These are phyloP conservation scores for Bremia lactucae DNA, from an alignment of 352 stramenopile genomes.

Conservation along the genomic window DNA sequence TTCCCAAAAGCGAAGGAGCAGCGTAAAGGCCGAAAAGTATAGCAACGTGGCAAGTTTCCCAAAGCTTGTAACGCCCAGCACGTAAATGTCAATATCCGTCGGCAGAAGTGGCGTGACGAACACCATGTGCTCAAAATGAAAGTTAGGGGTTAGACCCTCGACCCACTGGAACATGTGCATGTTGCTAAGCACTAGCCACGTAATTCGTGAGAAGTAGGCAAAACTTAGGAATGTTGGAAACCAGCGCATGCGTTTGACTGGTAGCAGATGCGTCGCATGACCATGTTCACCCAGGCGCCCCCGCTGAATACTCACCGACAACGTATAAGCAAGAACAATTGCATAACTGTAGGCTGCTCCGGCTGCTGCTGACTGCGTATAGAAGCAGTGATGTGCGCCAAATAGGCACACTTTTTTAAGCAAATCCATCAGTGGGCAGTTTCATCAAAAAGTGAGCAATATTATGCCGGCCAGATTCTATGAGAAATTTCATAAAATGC, in stretches of 20 bases:
- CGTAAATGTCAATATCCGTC: conserved; percentile 76
- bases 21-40: conserved; percentile 75
- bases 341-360: conserved; percentile 61
- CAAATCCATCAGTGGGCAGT: conserved; percentile 21
- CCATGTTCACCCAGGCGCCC: conserved; percentile 60
- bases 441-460: no score
- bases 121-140: conserved; percentile 62
- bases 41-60: conserved; percentile 67
- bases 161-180: conserved; percentile 80
- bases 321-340: conserved; percentile 49
- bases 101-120: conserved; percentile 55
- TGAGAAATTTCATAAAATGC: no score
- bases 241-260: conserved; percentile 75
- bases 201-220: conserved; percentile 57
- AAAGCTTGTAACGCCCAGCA: conserved; percentile 65
- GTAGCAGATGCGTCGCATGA: conserved; percentile 70
- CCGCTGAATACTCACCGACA: conserved; percentile 67
- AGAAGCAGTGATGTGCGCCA: conserved; percentile 64
- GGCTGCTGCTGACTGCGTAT: conserved; percentile 55
- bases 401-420: conserved; percentile 67
- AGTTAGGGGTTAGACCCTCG: conserved; percentile 29
- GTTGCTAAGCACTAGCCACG: conserved; percentile 65
- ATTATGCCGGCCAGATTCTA: no score
- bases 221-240: conserved; percentile 73
- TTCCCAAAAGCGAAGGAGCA: conserved; percentile 73